These are phyloP conservation scores for Brassica nigra DNA, from an alignment of 345 rosid species.

Conservation along the genomic window DNA sequence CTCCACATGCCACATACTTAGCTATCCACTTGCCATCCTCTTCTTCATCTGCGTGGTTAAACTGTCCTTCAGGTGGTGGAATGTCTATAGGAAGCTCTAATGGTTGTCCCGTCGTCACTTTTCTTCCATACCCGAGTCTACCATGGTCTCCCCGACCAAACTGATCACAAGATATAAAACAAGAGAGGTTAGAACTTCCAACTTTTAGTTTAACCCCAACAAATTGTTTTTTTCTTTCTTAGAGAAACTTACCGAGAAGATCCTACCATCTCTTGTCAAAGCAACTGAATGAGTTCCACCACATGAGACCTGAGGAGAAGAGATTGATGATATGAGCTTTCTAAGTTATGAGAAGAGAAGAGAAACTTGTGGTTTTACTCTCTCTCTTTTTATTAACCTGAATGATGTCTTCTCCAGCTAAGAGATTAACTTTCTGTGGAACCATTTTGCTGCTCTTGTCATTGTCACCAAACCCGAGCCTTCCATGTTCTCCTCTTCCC, in stretches of 20 bases:
- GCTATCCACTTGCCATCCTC: conserved; percentile 70
- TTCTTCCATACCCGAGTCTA: conserved; percentile 88
- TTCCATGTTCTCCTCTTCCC: conserved; percentile 99
- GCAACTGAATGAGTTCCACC: conserved; percentile 99
- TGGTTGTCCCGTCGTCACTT: conserved; percentile 89
- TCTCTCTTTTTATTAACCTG: conserved; percentile 50
- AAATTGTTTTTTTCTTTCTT: not conserved
- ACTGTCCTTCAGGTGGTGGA: conserved; percentile 50
- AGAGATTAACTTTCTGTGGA: conserved; percentile 87
- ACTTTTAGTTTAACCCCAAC: conserved; percentile 4
- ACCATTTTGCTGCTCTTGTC: conserved; percentile 99
- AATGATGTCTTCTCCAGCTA: conserved; percentile 77
- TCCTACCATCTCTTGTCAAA: conserved; percentile 77
- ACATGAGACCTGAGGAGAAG: conserved; percentile 72
- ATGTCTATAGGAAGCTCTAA: conserved; percentile 75
- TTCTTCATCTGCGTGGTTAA: conserved; percentile 47
- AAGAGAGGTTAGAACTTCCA: not conserved
- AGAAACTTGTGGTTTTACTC: not conserved
- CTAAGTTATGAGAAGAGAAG: not conserved
- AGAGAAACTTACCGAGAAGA: conserved; percentile 77
- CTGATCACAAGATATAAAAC: conserved; percentile 42
- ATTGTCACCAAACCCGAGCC: conserved; percentile 98
- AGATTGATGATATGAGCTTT: not conserved
- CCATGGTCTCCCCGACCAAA: conserved; percentile 99
- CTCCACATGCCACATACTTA: conserved; percentile 84